Evolutionary conservation across 192 early-diverging fungal genomes (phyloP).

Genomic region (Coemansia sp.): DNA sequence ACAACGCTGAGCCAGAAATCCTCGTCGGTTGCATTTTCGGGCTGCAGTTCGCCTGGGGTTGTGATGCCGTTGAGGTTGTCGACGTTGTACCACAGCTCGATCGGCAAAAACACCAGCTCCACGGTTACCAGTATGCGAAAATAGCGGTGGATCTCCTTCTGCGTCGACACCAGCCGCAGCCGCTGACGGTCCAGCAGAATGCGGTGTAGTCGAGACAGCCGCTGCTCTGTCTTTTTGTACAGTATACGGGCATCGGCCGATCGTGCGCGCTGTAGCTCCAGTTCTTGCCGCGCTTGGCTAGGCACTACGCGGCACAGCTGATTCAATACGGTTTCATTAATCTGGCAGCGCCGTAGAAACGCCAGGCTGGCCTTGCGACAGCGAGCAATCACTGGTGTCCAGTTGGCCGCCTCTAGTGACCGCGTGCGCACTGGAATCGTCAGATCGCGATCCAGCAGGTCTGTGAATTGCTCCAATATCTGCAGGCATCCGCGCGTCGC

Average conservation of each 20-base stretch:
- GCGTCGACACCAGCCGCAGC: conserved; percentile 26
- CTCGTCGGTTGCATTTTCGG: conserved; percentile 7
- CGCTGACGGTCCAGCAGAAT: conserved; percentile 48
- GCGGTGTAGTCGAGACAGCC: conserved; percentile 36
- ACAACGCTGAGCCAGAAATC: conserved; percentile 44
- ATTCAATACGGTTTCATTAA: conserved; percentile 18
- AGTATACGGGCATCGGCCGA: conserved; percentile 1
- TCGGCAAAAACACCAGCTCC: conserved; percentile 40
- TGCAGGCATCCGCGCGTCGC: conserved; percentile 8
- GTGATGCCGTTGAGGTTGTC: conserved; percentile 44
- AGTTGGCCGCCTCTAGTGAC: conserved; percentile 30
- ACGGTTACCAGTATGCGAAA: conserved; percentile 40
- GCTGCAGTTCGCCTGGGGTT: conserved; percentile 37
- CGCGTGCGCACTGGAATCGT: conserved; percentile 18
- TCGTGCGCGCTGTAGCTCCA: conserved; percentile 9
- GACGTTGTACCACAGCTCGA: conserved; percentile 49
- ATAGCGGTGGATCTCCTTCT: conserved; percentile 36
- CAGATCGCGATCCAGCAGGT: conserved; percentile 36
- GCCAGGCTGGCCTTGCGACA: conserved; percentile 45
- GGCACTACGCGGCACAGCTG: conserved; percentile 27
- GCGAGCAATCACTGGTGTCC: conserved; percentile 46
- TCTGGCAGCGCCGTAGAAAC: conserved; percentile 40
- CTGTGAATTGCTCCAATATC: conserved; percentile 20
- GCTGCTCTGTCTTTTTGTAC: conserved; percentile 39
- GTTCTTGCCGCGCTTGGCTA: background rate